phyloP scores from a whole-genome alignment of 169 alveolate genomes.

The Plasmodium vinckei region DNA sequence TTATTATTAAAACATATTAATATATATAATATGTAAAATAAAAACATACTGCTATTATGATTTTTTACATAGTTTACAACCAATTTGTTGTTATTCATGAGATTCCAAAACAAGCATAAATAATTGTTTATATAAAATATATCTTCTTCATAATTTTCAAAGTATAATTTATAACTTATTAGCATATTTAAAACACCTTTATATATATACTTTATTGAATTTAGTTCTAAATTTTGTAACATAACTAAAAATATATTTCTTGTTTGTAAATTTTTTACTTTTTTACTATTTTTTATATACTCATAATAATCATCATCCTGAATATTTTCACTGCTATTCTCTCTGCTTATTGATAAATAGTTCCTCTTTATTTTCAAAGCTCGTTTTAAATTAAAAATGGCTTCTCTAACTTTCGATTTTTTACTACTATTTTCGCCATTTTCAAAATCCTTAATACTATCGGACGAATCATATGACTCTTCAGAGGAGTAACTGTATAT shows the following conservation, averaged over 20 bases:
- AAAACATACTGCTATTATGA: conserved; percentile 34
- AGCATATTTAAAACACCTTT: conserved; percentile 65
- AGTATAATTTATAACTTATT: conserved; percentile 60
- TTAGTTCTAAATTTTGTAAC: conserved; percentile 26
- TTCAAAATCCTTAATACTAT: neutral
- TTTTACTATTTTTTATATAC: conserved; percentile 44
- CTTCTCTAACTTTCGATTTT: conserved; percentile 7
- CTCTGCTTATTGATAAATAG: conserved; percentile 5
- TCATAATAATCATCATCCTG: conserved; percentile 12
- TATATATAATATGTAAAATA: conserved; percentile 61
- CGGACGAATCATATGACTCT: conserved; percentile 3
- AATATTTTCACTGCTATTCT: neutral
- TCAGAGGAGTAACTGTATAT: conserved; percentile 5
- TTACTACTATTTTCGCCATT: neutral
- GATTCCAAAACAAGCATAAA: conserved; percentile 57
- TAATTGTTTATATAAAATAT: conserved; percentile 37
- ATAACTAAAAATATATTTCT: conserved; percentile 59
- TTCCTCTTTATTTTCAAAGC: conserved; percentile 10
- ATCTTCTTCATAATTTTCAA: conserved; percentile 62
- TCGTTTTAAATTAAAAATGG: conserved; percentile 7
- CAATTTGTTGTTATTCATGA: conserved; percentile 45
- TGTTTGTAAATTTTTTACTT: conserved; percentile 5
- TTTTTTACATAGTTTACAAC: conserved; percentile 44
- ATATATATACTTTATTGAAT: conserved; percentile 39
- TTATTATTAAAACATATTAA: conserved; percentile 38